Evolutionary conservation across 2,329 filamentous ascomycete genomes (phyloP).

Genomic region (Aspergillus uvarum): DNA sequence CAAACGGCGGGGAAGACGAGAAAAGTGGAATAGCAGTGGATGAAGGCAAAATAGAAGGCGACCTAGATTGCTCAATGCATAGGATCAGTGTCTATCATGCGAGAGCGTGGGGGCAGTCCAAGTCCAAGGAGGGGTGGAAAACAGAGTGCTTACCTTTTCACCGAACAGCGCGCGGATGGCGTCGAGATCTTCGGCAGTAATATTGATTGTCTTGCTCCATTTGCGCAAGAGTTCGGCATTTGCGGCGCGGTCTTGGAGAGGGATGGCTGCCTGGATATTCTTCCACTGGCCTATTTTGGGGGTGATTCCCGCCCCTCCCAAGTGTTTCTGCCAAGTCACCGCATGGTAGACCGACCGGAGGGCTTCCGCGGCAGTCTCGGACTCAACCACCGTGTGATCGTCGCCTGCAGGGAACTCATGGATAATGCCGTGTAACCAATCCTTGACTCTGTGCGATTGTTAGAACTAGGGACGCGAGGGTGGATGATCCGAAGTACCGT

Average conservation of each 20-base stretch:
- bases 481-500: background rate
- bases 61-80: constrained; percentile 50
- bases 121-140: background rate
- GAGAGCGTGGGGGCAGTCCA: no score
- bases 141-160: constrained; percentile 54
- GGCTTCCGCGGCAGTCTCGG: constrained; percentile 83
- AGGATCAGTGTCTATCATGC: background rate
- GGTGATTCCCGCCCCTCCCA: constrained; percentile 76
- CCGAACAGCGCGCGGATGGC: constrained; percentile 75
- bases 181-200: constrained; percentile 66
- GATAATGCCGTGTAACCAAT: constrained; percentile 90
- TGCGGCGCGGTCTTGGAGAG: constrained; percentile 73
- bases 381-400: constrained; percentile 68
- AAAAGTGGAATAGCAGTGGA: constrained; percentile 86
- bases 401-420: constrained; percentile 73
- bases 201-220: constrained; percentile 66
- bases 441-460: constrained; percentile 65
- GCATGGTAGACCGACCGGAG: constrained; percentile 85
- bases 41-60: constrained; percentile 93
- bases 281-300: constrained; percentile 69
- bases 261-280: constrained; percentile 61
- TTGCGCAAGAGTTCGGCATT: constrained; percentile 74
- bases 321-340: constrained; percentile 68
- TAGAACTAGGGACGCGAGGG: background rate
- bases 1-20: constrained; percentile 77